These are phyloP conservation scores for Deuterostichococcus epilithicus DNA, from an alignment of 139 green algal genomes.

Conservation along the genomic window DNA sequence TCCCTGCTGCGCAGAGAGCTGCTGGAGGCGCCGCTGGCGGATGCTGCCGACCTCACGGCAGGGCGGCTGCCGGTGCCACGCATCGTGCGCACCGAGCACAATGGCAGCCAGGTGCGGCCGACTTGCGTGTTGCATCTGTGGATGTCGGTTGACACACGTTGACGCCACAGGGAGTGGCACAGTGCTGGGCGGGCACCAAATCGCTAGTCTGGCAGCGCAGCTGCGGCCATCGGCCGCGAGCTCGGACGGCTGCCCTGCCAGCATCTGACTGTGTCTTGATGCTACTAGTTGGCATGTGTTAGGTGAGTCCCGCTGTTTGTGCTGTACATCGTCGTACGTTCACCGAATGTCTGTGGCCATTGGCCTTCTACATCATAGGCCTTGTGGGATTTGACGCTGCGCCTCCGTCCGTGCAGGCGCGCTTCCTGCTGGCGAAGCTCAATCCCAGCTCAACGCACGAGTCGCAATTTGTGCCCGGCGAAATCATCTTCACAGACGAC, in stretches of 20 bases:
- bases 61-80: conserved; percentile 41
- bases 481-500: conserved; percentile 71
- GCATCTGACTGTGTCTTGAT: too few species aligned
- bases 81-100: conserved; percentile 55
- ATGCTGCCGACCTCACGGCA: conserved; percentile 29
- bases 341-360: not conserved
- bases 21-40: conserved; percentile 32
- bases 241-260: too few species aligned
- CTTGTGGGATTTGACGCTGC: not conserved
- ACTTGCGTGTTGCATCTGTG: not conserved
- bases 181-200: not conserved
- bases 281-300: not conserved
- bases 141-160: not conserved
- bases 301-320: not conserved
- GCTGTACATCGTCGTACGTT: not conserved
- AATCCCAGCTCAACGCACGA: conserved; percentile 54
- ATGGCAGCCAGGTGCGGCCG: conserved; percentile 8
- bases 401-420: conserved; percentile 39
- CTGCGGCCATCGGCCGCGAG: too few species aligned
- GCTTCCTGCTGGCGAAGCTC: conserved; percentile 61
- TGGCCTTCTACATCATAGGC: not conserved
- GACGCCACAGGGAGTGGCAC: not conserved
- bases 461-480: conserved; percentile 10
- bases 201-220: too few species aligned
- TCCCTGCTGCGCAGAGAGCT: conserved; percentile 30